Evolutionary conservation across 805 yeast species (phyloP).

Genomic region (Starmerella etchellsii): DNA sequence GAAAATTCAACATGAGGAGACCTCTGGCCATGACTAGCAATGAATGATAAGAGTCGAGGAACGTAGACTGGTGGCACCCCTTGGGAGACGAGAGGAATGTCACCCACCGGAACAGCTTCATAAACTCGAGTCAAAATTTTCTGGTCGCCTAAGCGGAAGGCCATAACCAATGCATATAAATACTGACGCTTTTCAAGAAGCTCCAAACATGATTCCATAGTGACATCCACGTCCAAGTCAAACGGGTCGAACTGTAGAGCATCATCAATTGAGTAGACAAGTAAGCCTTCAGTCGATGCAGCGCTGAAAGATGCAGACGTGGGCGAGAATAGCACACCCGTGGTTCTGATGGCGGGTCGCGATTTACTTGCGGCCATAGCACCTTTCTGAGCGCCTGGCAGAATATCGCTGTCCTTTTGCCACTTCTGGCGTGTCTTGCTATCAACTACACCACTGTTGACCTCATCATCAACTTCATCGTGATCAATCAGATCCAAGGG

Average conservation of each 20-base stretch:
- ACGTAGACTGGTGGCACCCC: conserved; percentile 70
- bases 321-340: conserved; percentile 72
- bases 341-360: conserved; percentile 74
- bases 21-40: conserved; percentile 53
- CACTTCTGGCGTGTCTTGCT: conserved; percentile 8
- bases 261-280: conserved; percentile 66
- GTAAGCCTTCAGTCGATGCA: conserved; percentile 86
- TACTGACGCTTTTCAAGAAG: conserved; percentile 49
- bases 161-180: conserved; percentile 74
- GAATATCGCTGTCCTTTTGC: conserved; percentile 36
- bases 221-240: conserved; percentile 83
- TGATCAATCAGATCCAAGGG: conserved; percentile 68
- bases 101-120: conserved; percentile 58
- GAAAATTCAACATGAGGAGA: conserved; percentile 78
- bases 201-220: conserved; percentile 62
- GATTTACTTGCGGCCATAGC: conserved; percentile 65
- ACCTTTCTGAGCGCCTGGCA: conserved; percentile 82
- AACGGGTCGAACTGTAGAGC: conserved; percentile 74
- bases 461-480: conserved; percentile 74
- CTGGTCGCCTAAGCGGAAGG: conserved; percentile 79
- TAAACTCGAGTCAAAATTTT: conserved; percentile 59
- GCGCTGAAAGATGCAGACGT: conserved; percentile 85
- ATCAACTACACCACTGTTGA: conserved; percentile 51
- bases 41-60: conserved; percentile 49
- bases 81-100: conserved; percentile 52